These are phyloP conservation scores for Candida smagusa DNA, from an alignment of 1,139 yeast genomes.

Conservation along the genomic window DNA sequence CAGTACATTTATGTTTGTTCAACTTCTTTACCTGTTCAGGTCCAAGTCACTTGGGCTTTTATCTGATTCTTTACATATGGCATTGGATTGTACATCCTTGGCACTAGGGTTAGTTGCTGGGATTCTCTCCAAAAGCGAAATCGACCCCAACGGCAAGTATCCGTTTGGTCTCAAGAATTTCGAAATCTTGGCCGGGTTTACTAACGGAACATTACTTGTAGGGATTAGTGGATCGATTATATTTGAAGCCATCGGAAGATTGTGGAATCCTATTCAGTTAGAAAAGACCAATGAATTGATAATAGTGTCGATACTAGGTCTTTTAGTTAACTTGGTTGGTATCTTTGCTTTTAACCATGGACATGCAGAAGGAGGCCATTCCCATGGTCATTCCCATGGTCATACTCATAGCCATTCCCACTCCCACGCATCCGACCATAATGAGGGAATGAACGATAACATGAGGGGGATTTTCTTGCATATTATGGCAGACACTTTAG, in stretches of 20 bases:
- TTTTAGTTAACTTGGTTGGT: constrained; percentile 86
- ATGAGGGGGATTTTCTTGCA: constrained; percentile 94
- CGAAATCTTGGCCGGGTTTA: constrained; percentile 91
- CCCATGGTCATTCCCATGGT: constrained; percentile 23
- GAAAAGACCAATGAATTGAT: constrained; percentile 83
- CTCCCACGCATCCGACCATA: constrained; percentile 22
- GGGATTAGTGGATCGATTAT: constrained; percentile 89
- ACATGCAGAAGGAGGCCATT: constrained; percentile 39
- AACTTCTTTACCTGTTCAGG: constrained; percentile 83
- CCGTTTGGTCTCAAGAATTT: constrained; percentile 87
- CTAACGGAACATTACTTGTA: constrained; percentile 82
- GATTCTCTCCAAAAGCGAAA: constrained; percentile 43
- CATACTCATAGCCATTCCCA: constrained; percentile 10
- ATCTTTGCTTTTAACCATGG: constrained; percentile 93
- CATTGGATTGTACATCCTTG: constrained; percentile 86
- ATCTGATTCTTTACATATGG: constrained; percentile 95
- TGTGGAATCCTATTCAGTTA: constrained; percentile 70
- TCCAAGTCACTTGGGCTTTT: constrained; percentile 88
- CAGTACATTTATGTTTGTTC: constrained; percentile 91
- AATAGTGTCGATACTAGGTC: constrained; percentile 79
- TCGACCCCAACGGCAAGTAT: constrained; percentile 59
- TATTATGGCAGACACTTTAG: constrained; percentile 90
- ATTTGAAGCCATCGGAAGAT: constrained; percentile 81
- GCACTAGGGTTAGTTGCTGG: constrained; percentile 90
- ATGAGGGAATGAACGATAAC: constrained; percentile 61